Base-by-base conservation (phyloP, 1,284 basidiomycete genomes). In the Spongispora temasekensis region DNA sequence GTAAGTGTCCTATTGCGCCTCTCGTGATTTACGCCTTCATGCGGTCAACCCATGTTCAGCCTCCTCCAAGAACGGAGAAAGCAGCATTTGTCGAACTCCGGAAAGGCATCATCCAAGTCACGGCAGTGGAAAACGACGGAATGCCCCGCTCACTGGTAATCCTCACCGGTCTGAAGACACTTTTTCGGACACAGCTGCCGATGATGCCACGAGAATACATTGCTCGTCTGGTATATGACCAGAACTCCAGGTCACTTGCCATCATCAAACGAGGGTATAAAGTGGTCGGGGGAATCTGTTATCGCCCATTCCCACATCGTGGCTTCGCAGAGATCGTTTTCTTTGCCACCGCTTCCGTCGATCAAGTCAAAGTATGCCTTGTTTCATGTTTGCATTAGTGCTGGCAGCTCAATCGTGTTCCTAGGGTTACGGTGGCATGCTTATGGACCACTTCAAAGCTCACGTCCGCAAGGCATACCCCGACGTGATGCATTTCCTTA, bases 191-290 rank as follows among this genome's bases (percentile, higher is more conserved):
- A 65, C 97, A 99, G 75, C 78, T 99, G 7, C 97, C 97, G 9
- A 98, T 98, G 77, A 99, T 99, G 97, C 97, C 97, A 23, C 83
- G 95, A 70, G 97, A 99, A 75, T 99, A 99, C 71, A 99, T 99
- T 66, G 94, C 97, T 1, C 87, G 97, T 37, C 83, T 99, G 17
- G 97, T 99, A 0, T 93, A 95, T 65, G 97, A 99, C 74, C 82
- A 84, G 44, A 97, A 96, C 70, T 97, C 97, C 52, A 91, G 91
- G 71, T 88, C 88, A 48, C 84, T 99, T 62, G 97, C 95, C 4
- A 98, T 99, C 72, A 91, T 98, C 73, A 98, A 98, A 76, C 84
- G 91, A 30, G 97, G 97, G 0, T 89, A 90, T 75, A 95, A 97
- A 70, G 97, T 99, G 42, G 97, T 99, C 1, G 97, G 97, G 23